Percentiles rank a stretch among this genome's conserved stretches.
Evolutionary conservation across 2,329 filamentous ascomycete genomes (phyloP).

Genomic region (Calonectria pseudoreteaudii): DNA sequence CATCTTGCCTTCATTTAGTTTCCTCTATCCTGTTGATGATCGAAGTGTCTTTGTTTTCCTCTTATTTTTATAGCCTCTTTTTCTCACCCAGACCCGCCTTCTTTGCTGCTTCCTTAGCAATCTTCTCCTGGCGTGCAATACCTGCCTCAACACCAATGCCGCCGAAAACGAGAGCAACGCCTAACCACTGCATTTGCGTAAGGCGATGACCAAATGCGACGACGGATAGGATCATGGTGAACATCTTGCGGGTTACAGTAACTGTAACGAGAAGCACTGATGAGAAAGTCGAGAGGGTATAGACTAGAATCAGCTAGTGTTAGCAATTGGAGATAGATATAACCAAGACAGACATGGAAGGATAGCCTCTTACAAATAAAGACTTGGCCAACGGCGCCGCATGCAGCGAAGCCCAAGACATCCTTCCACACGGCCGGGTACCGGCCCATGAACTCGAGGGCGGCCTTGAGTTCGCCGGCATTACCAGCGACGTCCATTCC

Average conservation of each 20-base stretch:
- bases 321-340: slow-evolving; percentile 25
- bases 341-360: background rate
- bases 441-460: slow-evolving; percentile 81
- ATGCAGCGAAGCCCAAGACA: slow-evolving; percentile 89
- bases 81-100: slow-evolving; percentile 47
- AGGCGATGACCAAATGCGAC: slow-evolving; percentile 93
- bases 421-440: slow-evolving; percentile 88
- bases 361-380: slow-evolving; percentile 81
- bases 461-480: slow-evolving; percentile 83
- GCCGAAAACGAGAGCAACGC: slow-evolving; percentile 92
- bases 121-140: slow-evolving; percentile 86
- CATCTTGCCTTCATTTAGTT: background rate
- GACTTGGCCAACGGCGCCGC: slow-evolving; percentile 92
- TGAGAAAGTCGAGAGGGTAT: slow-evolving; percentile 92
- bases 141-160: slow-evolving; percentile 92
- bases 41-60: background rate
- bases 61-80: slow-evolving; percentile 44
- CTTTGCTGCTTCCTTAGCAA: slow-evolving; percentile 78
- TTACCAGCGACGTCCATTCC: slow-evolving; percentile 73
- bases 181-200: slow-evolving; percentile 90
- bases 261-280: slow-evolving; percentile 94
- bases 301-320: slow-evolving; percentile 64
- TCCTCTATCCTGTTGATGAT: background rate
- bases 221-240: slow-evolving; percentile 98
- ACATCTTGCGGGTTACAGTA: slow-evolving; percentile 98